Conservation (phyloP, 805 yeast genomes). For the Ogataea neopini region DNA sequence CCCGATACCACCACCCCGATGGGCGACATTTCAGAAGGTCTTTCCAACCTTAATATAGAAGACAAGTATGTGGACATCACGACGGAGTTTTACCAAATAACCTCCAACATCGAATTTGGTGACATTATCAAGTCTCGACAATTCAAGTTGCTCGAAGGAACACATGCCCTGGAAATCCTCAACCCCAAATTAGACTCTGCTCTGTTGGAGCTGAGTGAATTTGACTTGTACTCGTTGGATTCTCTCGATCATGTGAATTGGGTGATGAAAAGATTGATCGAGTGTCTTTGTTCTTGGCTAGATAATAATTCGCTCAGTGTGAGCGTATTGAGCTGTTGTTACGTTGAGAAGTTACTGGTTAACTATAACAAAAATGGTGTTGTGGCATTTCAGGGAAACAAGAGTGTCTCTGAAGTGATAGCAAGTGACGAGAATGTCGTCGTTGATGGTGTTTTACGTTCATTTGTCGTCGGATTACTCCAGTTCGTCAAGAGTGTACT, state of each 20-base stretch:
- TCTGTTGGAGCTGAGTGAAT: slow-evolving; percentile 47
- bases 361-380: slow-evolving; percentile 16
- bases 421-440: slow-evolving; percentile 30
- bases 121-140: slow-evolving; percentile 57
- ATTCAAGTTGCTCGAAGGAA: slow-evolving; percentile 77
- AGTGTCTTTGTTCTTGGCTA: slow-evolving; percentile 70
- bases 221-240: slow-evolving; percentile 44
- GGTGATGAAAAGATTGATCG: slow-evolving; percentile 54
- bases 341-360: slow-evolving; percentile 41
- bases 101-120: slow-evolving; percentile 39
- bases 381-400: not conserved
- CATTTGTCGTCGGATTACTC: slow-evolving; percentile 53
- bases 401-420: not conserved
- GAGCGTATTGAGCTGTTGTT: slow-evolving; percentile 73
- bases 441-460: slow-evolving; percentile 52
- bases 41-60: slow-evolving; percentile 9
- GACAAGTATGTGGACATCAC: slow-evolving; percentile 54
- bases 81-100: slow-evolving; percentile 42
- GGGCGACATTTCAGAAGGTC: slow-evolving; percentile 5
- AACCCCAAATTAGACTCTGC: slow-evolving; percentile 80
- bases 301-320: slow-evolving; percentile 73
- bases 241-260: slow-evolving; percentile 43
- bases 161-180: slow-evolving; percentile 80
- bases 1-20: no score
- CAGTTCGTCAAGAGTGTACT: slow-evolving; percentile 52